Conservation (phyloP, 495 filamentous ascomycete species). For the Neurospora sp. region DNA sequence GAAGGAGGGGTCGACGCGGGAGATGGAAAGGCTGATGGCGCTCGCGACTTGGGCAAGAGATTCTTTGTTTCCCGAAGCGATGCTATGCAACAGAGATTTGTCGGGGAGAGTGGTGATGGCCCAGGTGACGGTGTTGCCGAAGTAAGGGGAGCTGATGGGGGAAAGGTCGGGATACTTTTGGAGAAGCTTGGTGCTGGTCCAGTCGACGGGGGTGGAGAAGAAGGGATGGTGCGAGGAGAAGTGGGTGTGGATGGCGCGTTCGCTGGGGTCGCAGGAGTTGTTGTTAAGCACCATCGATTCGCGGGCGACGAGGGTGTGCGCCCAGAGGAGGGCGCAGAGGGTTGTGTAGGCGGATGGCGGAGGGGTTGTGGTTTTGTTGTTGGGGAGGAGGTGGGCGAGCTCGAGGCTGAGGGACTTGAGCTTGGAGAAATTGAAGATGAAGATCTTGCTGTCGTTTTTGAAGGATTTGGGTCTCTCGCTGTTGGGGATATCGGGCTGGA, state of each 20-base stretch:
- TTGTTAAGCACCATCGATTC: neutral
- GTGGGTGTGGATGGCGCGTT: neutral
- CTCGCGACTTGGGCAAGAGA: neutral
- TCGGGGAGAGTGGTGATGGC: neutral
- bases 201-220: neutral
- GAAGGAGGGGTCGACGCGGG: neutral
- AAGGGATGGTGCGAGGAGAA: neutral
- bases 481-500: slow-evolving; percentile 11
- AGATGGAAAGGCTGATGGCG: neutral
- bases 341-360: neutral
- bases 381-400: neutral
- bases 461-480: slow-evolving; percentile 4
- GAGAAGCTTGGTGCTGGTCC: neutral
- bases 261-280: neutral
- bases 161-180: neutral
- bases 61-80: neutral
- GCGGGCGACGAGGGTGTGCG: neutral
- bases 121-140: neutral
- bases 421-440: slow-evolving; percentile 17
- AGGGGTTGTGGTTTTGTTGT: neutral
- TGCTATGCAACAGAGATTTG: neutral
- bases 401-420: neutral
- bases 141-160: neutral
- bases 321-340: slow-evolving; percentile 1
- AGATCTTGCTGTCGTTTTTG: slow-evolving; percentile 24